Conservation (phyloP, 2,329 filamentous ascomycete species). For the Orbilia brochopaga region DNA sequence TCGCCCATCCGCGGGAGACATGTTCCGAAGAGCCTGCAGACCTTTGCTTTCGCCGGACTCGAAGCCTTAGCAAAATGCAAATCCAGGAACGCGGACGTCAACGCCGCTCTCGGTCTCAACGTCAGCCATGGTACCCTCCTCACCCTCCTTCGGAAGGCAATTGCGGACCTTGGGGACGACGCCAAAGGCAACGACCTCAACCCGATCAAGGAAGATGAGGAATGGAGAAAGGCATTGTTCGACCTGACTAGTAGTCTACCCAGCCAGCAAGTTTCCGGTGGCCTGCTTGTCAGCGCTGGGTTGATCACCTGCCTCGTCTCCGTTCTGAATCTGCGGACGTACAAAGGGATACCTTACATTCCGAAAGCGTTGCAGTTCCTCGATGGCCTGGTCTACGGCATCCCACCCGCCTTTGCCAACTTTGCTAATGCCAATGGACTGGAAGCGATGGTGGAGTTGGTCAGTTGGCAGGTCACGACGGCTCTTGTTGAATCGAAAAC, state of each 20-base stretch:
- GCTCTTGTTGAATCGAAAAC: conserved; percentile 71
- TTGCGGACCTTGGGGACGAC: conserved; percentile 75
- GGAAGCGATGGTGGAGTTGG: conserved; percentile 85
- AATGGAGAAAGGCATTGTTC: conserved; percentile 90
- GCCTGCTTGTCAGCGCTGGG: conserved; percentile 85
- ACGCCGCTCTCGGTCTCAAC: conserved; percentile 88
- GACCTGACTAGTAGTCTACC: conserved; percentile 83
- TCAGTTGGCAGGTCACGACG: conserved; percentile 75
- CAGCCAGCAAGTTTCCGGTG: conserved; percentile 74
- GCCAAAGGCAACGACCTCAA: conserved; percentile 64
- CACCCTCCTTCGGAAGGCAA: conserved; percentile 88
- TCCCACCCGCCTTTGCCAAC: conserved; percentile 81
- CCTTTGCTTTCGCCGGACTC: conserved; percentile 78
- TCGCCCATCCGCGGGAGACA: conserved; percentile 60
- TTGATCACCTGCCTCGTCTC: conserved; percentile 89
- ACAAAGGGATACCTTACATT: conserved; percentile 80
- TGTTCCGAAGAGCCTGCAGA: conserved; percentile 78
- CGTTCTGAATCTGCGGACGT: conserved; percentile 80
- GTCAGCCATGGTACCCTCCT: conserved; percentile 95
- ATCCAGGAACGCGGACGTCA: conserved; percentile 77
- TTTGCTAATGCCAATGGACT: conserved; percentile 83
- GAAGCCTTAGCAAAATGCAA: conserved; percentile 85
- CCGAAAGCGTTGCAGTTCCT: conserved; percentile 84
- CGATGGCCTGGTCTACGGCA: conserved; percentile 83
- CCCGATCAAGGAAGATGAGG: conserved; percentile 72